Conservation (phyloP, 805 yeast species). For the Teunomyces kruisii region DNA sequence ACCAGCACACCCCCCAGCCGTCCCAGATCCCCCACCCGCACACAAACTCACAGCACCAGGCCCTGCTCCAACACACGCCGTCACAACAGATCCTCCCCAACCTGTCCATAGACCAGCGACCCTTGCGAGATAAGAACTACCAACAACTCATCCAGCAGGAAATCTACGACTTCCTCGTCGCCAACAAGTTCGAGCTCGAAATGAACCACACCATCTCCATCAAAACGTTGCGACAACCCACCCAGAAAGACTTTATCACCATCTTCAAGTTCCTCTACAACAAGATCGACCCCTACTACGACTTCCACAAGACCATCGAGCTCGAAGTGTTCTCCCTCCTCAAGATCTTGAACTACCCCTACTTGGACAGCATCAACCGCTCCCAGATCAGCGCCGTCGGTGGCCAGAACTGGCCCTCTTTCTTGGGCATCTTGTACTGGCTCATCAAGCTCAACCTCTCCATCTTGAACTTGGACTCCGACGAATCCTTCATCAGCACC, state of each 20-base stretch:
- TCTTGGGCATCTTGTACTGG: slow-evolving; percentile 85
- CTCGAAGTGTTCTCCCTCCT: slow-evolving; percentile 70
- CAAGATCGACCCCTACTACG: slow-evolving; percentile 76
- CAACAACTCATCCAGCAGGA: slow-evolving; percentile 67
- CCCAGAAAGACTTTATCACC: slow-evolving; percentile 79
- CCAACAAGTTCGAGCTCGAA: slow-evolving; percentile 70
- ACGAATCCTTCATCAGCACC: slow-evolving; percentile 28
- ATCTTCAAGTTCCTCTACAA: slow-evolving; percentile 80
- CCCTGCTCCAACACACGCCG: slow-evolving; percentile 5
- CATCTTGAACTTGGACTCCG: slow-evolving; percentile 28
- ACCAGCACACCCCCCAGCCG: slow-evolving; percentile 16
- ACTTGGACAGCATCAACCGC: slow-evolving; percentile 73
- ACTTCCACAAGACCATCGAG: slow-evolving; percentile 67
- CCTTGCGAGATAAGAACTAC: slow-evolving; percentile 69
- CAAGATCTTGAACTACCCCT: slow-evolving; percentile 72
- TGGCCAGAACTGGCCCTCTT: slow-evolving; percentile 82
- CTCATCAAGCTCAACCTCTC: slow-evolving; percentile 54
- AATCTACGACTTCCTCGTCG: slow-evolving; percentile 60
- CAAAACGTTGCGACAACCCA: slow-evolving; percentile 70
- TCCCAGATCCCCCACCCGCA: slow-evolving; percentile 9
- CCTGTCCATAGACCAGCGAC: slow-evolving; percentile 60
- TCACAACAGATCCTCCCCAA: slow-evolving; percentile 7
- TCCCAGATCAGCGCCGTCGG: slow-evolving; percentile 91
- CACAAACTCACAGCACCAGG: too few species aligned
- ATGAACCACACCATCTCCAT: slow-evolving; percentile 67